Conservation (phyloP, 176 grass and related monocot species). For the Carex littledalei region DNA sequence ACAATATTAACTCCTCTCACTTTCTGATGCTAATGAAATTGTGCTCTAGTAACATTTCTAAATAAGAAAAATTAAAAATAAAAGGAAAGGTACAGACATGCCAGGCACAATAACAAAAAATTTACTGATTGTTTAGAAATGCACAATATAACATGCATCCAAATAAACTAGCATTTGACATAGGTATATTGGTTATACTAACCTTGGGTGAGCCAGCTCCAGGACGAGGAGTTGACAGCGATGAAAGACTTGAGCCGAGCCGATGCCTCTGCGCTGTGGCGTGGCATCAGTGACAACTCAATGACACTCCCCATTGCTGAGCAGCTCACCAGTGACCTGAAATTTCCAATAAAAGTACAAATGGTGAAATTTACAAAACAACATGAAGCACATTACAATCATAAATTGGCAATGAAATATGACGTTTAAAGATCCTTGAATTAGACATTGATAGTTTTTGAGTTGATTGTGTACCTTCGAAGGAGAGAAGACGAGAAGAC, state of each 20-base stretch:
- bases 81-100: not conserved
- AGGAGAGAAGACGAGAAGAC: conserved; percentile 1
- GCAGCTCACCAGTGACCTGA: not conserved
- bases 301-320: not conserved
- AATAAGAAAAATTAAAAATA: not conserved
- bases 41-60: not conserved
- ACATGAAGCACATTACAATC: not conserved
- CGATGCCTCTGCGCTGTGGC: not conserved
- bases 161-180: not conserved
- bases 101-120: not conserved
- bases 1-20: not conserved
- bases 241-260: conserved; percentile 10
- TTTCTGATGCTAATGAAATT: not conserved
- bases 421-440: not conserved
- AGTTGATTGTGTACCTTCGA: not conserved
- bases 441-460: not conserved
- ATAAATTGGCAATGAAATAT: not conserved
- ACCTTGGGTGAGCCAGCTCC: conserved; percentile 19
- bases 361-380: not conserved
- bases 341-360: not conserved
- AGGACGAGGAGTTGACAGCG: not conserved
- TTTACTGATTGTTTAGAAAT: not conserved
- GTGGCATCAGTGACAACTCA: not conserved
- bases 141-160: not conserved
- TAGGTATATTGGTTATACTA: not conserved